Base-by-base conservation (phyloP, 441 rosid species). In the Eruca vesicaria region DNA sequence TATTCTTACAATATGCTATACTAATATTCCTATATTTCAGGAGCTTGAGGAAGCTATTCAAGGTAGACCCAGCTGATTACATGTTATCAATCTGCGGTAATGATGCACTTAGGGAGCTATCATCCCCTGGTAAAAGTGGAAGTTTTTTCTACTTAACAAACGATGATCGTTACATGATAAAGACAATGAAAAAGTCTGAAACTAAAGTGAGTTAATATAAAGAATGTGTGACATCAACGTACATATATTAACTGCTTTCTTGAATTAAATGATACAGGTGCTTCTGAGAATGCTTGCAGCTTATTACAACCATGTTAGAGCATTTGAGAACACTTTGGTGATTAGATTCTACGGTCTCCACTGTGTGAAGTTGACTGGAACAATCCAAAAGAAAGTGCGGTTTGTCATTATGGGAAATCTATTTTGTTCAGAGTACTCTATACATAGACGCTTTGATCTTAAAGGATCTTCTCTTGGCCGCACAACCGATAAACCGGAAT, bases 41-140 rank as follows among this genome's bases (percentile, higher is more conserved):
- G 88, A 82, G 90, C 18, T 74, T 90, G 69, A 86, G 95, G 79
- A 85, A 86, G 81, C 63, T 88, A 75, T 90, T 88, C 78, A 85
- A 88, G 76, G 92, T 88, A 15, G 95, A 90, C 0, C 78, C 95
- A 36, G 95, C 92, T 68, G 92, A 90, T 71, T 90, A 90, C 76
- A 90, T 90, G 95, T 11, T 86, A 66, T 88, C 95, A 0, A 83
- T 90, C 15, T 90, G 95, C 62, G 95, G 92, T 15, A 84, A 90
- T 31, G 89, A 88, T 69, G 95, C 89, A 12, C 92, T 90, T 21
- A 76, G 92, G 9, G 95, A 88, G 69, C 87, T 88, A 63, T 90
- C 95, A n/a, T 90, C 95, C n/a, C 95, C 95, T 3, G 95, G 95
- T 68, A 90, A 90, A 86, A 90, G 95, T 71, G 95, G 95, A 38